phyloP scores from a whole-genome alignment of 192 early-diverging fungal species.

The Backusella australiensis region DNA sequence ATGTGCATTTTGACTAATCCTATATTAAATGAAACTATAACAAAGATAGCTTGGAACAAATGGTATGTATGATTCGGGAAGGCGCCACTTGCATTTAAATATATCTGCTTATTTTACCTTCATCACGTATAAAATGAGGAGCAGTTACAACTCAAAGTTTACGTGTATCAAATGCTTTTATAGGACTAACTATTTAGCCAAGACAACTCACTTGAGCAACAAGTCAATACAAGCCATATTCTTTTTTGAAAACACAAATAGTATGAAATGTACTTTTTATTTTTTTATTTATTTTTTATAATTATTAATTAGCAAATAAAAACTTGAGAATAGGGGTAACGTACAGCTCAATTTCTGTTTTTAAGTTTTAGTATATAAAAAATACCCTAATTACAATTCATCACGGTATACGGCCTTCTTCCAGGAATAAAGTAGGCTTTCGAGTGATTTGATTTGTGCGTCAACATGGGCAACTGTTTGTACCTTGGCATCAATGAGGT shows the following conservation, averaged over 20 bases:
- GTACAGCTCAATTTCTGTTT: neutral
- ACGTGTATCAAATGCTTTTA: neutral
- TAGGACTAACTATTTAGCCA: neutral
- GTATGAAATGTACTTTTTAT: neutral
- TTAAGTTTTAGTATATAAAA: neutral
- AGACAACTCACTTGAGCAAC: neutral
- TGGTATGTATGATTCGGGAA: neutral
- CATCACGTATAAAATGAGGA: neutral
- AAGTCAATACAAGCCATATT: neutral
- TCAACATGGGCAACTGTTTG: conserved; percentile 10
- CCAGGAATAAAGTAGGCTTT: conserved; percentile 7
- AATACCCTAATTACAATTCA: conserved; percentile 12
- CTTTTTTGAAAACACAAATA: neutral
- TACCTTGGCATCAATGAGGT: conserved; percentile 13
- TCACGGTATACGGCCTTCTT: conserved; percentile 8
- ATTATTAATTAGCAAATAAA: neutral
- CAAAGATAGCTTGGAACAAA: neutral
- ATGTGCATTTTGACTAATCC: neutral
- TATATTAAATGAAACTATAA: neutral
- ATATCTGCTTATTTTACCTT: neutral
- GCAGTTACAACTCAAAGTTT: neutral
- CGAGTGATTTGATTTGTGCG: conserved; percentile 10
- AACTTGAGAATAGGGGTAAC: neutral
- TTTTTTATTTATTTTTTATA: neutral
- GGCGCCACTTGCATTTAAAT: neutral